Percentiles rank a stretch among this genome's conserved stretches.
Evolutionary conservation across 202 grass and related monocot genomes (phyloP).

Genomic region (Eragrostis tef): DNA sequence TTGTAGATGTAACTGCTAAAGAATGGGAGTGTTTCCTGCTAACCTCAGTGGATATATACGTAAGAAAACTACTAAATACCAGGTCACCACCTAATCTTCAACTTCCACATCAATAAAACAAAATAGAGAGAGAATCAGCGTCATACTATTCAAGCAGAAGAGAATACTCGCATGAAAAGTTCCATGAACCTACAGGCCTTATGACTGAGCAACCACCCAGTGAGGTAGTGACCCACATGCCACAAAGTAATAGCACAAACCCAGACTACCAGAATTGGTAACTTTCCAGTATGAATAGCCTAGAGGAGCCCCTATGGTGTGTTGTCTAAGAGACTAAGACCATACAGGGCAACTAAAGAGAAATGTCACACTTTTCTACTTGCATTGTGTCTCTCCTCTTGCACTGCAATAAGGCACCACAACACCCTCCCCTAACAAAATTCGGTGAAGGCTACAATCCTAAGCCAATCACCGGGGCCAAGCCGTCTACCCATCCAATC

Average conservation of each 20-base stretch:
- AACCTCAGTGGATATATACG: neutral
- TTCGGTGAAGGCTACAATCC: neutral
- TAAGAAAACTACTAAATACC: neutral
- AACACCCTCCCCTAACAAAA: neutral
- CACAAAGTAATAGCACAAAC: slow-evolving; percentile 29
- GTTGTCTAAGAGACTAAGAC: neutral
- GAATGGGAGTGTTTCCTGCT: neutral
- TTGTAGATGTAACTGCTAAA: neutral
- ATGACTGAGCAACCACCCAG: slow-evolving; percentile 19
- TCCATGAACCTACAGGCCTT: slow-evolving; percentile 30
- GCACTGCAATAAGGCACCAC: too few relatives aligned
- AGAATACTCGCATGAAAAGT: neutral
- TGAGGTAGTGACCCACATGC: slow-evolving; percentile 25
- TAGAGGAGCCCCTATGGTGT: neutral
- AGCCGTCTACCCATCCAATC: slow-evolving; percentile 40
- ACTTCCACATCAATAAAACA: neutral
- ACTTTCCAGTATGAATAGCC: slow-evolving; percentile 19
- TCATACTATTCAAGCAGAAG: slow-evolving; percentile 24
- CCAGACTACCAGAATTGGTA: slow-evolving; percentile 40
- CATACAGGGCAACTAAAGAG: slow-evolving; percentile 4
- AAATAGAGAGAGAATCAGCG: slow-evolving; percentile 17
- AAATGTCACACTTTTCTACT: neutral
- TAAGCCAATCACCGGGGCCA: neutral
- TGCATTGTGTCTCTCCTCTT: too few relatives aligned
- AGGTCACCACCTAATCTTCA: slow-evolving; percentile 22